Base-by-base conservation (phyloP, 176 grass and related monocot genomes). In the Tillandsia fasciculata region DNA sequence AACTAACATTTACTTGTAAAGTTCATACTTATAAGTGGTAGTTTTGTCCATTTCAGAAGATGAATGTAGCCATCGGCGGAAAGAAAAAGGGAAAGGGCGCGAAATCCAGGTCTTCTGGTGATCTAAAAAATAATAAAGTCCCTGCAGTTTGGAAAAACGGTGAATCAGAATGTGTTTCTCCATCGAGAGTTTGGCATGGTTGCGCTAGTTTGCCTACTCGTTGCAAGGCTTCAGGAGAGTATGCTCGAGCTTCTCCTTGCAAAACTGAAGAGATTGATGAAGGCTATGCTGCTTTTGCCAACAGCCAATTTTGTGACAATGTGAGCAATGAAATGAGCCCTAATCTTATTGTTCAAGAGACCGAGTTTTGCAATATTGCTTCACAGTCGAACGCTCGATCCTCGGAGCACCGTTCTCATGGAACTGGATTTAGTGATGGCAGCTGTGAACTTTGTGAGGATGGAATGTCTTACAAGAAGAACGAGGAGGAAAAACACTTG, bases 11-110 rank as follows among this genome's bases (percentile, higher is more conserved):
- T 59, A 22, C 56, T 61, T 2, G 56, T 18, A 2, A 22, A 61
- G 4, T 61, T 61, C 5, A 18, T 22, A 61, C 56, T 61, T 20
- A 61, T 61, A 61, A 20, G 4, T 61, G 17, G 8, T 59, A 18
- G 12, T 20, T 80, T 89, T 64, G 15, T 77, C 3, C 48, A 58
- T 76, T 74, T 15, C 77, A 97, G 93, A 90, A 76, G 63, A 83
- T 79, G 69, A 76, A 68, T 5, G 70, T 50, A 66, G 26, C 50
- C 49, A 78, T 65, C 12, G 73, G 72, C 47, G 53, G 68, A 75
- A 90, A 87, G 74, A 80, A 82, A 75, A 89, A 85, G 50, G 71
- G 78, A 77, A 78, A 48, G 57, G 75, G 70, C 13, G 47, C 22
- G 58, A 77, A 65, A 58, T 81, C 24, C 52, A 64, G 77, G 77